Base-by-base conservation (phyloP, 768 basidiomycete species). In the Lenzites betulinus region DNA sequence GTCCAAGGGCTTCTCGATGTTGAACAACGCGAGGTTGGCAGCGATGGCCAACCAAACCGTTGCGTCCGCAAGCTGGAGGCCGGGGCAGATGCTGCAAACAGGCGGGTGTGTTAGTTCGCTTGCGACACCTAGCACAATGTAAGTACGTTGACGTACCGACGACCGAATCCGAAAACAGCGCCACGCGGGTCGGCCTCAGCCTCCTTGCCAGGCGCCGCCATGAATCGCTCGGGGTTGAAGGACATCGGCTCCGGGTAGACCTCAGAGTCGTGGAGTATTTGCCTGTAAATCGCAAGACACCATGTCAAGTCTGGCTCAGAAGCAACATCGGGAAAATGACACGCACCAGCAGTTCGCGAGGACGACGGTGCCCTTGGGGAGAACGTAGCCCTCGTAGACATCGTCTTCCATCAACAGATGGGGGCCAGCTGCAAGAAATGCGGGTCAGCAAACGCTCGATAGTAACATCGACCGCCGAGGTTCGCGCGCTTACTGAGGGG, bases 211-310 rank as follows among this genome's bases (percentile, higher is more conserved):
- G 62, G 57, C 9, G 64, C 53, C 3, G 65, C 35, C 2, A 74
- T 43, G 60, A 67, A 75, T 1, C 76, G 67, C 5, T 70, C 70
- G 1, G 76, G 76, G 26, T 71, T 73, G 66, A 78, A 77, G 0
- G 53, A 33, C 44, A 67, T 58, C 20, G 77, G 77, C 28, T 77
- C 64, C 2, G 59, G 51, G 64, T 77, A 78, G 7, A 59, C 55
- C 25, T 64, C 60, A 9, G 71, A 72, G 50, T 78, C 74, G 46
- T 71, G 75, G 16, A 74, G 62, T 63, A 66, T 66, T 13, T 33
- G 53, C 65, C 63, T 64, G 23, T 26, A 7, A 46, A 16, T 15
- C 18, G 9, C 4, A 26, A 30, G 5, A 23, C 30, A 11, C 11
- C 23, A 11, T 16, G 58, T 18, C 11, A 15, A 35, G 2, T 12